Conservation (phyloP, 2,329 filamentous ascomycete genomes). For the Fusarium newnesense region DNA sequence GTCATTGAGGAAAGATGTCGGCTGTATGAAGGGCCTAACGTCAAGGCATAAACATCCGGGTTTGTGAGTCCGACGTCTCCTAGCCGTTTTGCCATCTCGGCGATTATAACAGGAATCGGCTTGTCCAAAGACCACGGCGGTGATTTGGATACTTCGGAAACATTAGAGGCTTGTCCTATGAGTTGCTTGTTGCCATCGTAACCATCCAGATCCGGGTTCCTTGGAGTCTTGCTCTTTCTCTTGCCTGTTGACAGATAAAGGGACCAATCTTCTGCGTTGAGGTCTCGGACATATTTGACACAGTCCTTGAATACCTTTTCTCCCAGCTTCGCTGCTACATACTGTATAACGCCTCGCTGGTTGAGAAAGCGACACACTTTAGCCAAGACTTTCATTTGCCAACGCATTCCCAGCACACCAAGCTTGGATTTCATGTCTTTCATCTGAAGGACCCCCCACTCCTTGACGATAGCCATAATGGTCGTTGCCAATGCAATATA, state of each 20-base stretch:
- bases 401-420: conserved; percentile 63
- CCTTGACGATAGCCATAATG: conserved; percentile 66
- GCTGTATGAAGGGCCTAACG: conserved; percentile 50
- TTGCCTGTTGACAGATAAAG: conserved; percentile 63
- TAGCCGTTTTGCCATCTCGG: conserved; percentile 44
- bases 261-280: conserved; percentile 66
- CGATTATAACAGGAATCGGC: conserved; percentile 48
- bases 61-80: conserved; percentile 49
- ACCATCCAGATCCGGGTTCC: conserved; percentile 40
- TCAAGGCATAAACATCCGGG: conserved; percentile 51
- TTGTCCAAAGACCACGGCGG: conserved; percentile 50
- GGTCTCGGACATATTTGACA: conserved; percentile 66
- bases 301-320: conserved; percentile 70
- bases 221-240: conserved; percentile 45
- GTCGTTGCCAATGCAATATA: conserved; percentile 67
- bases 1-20: conserved; percentile 53
- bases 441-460: conserved; percentile 68
- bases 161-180: conserved; percentile 37
- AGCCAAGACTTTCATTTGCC: conserved; percentile 69
- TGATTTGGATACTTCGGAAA: conserved; percentile 40
- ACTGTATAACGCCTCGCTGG: conserved; percentile 64
- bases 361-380: conserved; percentile 69
- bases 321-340: conserved; percentile 65
- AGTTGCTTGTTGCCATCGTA: conserved; percentile 38
- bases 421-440: conserved; percentile 68